A percentile compares a stretch with the other conserved stretches of the same genome.
Evolutionary conservation across 768 basidiomycete genomes (phyloP).

Genomic region (Pholiota conissans): DNA sequence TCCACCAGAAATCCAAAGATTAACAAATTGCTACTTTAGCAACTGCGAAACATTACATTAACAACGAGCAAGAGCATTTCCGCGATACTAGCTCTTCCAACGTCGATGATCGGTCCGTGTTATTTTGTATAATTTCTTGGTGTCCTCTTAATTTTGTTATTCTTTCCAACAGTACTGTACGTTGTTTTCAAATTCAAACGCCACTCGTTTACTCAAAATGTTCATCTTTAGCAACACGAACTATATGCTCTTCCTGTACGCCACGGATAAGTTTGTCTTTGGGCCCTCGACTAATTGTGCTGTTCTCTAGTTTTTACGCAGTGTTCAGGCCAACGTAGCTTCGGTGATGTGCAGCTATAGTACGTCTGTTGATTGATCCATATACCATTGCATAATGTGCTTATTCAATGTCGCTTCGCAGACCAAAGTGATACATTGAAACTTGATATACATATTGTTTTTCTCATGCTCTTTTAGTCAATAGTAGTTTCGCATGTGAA

Average conservation of each 20-base stretch:
- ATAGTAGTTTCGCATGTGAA: slow-evolving; percentile 64
- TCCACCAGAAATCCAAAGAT: not conserved
- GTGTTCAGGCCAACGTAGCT: slow-evolving; percentile 65
- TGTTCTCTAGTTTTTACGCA: slow-evolving; percentile 44
- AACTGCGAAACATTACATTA: slow-evolving; percentile 44
- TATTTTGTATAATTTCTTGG: not conserved
- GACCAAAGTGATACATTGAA: slow-evolving; percentile 34
- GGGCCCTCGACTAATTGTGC: not conserved
- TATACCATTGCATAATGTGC: too few relatives aligned
- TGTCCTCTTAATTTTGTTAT: not conserved
- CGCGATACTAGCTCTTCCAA: slow-evolving; percentile 39
- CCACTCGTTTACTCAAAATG: not conserved
- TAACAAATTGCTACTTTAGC: slow-evolving; percentile 20
- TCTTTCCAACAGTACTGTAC: slow-evolving; percentile 30
- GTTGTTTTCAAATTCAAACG: slow-evolving; percentile 5
- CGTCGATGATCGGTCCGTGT: slow-evolving; percentile 42
- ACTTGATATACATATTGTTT: not conserved
- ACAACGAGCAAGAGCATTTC: slow-evolving; percentile 52
- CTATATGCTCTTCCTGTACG: slow-evolving; percentile 54
- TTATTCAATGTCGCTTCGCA: slow-evolving; percentile 5
- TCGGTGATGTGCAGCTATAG: slow-evolving; percentile 70
- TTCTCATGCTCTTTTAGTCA: slow-evolving; percentile 31
- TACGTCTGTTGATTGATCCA: too few relatives aligned
- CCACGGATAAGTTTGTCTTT: not conserved
- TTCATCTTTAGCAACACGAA: slow-evolving; percentile 45